Conservation (phyloP, 1,284 basidiomycete species). For the Fomes fomentarius region DNA sequence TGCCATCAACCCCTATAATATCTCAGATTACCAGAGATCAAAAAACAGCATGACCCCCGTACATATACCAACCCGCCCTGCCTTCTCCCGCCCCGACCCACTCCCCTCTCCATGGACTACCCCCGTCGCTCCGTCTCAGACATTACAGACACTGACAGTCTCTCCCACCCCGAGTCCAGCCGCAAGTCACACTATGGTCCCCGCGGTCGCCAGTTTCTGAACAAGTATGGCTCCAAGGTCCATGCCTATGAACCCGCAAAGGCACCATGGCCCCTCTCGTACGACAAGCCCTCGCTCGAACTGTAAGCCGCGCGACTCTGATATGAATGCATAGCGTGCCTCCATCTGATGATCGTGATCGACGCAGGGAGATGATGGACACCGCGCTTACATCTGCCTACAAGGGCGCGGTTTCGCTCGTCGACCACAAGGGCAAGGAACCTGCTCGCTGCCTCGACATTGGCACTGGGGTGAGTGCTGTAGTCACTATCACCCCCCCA, state of each 20-base stretch:
- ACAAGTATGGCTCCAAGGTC: slow-evolving; percentile 61
- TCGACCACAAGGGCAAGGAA: slow-evolving; percentile 48
- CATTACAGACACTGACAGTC: neutral
- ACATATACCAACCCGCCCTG: slow-evolving; percentile 4
- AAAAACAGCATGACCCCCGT: neutral
- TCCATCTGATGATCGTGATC: neutral
- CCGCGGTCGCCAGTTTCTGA: slow-evolving; percentile 42
- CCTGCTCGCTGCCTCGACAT: slow-evolving; percentile 61
- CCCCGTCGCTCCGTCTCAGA: slow-evolving; percentile 8
- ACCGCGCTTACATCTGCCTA: slow-evolving; percentile 52
- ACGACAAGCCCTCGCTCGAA: slow-evolving; percentile 63
- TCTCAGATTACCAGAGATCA: too few species aligned
- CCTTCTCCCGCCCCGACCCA: neutral
- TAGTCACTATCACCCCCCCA: slow-evolving; percentile 7
- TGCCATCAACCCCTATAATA: too few species aligned
- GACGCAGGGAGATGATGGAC: slow-evolving; percentile 57
- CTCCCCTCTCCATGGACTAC: slow-evolving; percentile 4
- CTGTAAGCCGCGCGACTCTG: slow-evolving; percentile 49
- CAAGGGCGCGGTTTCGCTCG: slow-evolving; percentile 55
- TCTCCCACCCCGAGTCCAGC: neutral
- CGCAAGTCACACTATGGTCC: slow-evolving; percentile 5
- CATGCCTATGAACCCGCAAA: slow-evolving; percentile 69
- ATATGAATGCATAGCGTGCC: neutral
- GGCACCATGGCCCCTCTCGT: slow-evolving; percentile 69
- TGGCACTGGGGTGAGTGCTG: slow-evolving; percentile 61